Base-by-base conservation (phyloP, 164 flowering plant genomes). In the Stephania cephalantha region DNA sequence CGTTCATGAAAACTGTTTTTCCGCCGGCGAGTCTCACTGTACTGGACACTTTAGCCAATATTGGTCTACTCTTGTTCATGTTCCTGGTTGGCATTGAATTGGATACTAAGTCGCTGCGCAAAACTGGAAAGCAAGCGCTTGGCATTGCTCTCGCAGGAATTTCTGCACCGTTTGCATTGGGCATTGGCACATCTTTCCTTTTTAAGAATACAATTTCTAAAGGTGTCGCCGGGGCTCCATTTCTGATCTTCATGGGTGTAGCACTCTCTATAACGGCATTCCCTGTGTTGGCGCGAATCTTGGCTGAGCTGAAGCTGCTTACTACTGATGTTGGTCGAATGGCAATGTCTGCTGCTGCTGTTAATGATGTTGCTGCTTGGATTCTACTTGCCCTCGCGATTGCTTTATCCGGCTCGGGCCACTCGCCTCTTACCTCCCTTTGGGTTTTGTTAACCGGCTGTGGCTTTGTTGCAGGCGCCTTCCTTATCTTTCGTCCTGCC, bases 331-430 rank as follows among this genome's bases (percentile, higher is more conserved):
- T 92, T 9, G 97, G 97, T 1, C 76, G 87, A 46, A 85, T 88
- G 82, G 97, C 94, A 45, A 89, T 92, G 94, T 89, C 97, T 3
- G 97, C 97, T n/a, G 97, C 97, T 8, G 94, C 97, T 2, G 88
- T 92, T 6, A 90, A 92, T 73, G 94, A 92, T 68, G 88, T 90
- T 20, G 89, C 87, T 13, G 97, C 97, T 4, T 90, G 97, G 97
- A 85, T 92, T 35, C 81, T 92, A 6, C 92, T 92, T 12, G 93
- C 95, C 45, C 87, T 92, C 6, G 97, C 95, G 15, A 79, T 92
- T 68, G 86, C 97, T 7, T 81, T 92, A 15, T 90, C 94, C 11
- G 88, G 95, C 22, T 42, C 80, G 30, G 76, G 75, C 1, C 68
- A 31, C 17, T 87, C 93, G 42, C 87, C 96, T 0, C 74, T 89